phyloP scores from a whole-genome alignment of 306 rosid species.

The Arachis stenosperma region DNA sequence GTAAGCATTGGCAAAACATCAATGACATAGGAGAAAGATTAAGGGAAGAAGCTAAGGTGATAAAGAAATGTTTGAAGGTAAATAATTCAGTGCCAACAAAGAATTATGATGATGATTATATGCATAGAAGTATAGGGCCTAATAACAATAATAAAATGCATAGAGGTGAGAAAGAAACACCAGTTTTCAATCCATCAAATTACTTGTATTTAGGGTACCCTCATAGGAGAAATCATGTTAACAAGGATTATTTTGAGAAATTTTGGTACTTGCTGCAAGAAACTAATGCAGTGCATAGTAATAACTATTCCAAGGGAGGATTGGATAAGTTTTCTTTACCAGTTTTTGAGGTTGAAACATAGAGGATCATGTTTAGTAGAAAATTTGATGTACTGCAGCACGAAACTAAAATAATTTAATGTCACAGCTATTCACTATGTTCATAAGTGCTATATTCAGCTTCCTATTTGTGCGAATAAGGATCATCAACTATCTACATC shows the following conservation, averaged over 20 bases:
- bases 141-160: background rate
- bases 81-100: conserved; percentile 57
- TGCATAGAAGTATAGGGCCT: background rate
- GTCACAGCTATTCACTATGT: background rate
- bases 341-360: conserved; percentile 64
- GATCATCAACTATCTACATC: conserved; percentile 6
- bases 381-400: conserved; percentile 47
- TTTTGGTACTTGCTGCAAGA: conserved; percentile 56
- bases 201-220: conserved; percentile 68
- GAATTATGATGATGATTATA: conserved; percentile 44
- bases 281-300: background rate
- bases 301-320: background rate
- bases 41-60: conserved; percentile 80
- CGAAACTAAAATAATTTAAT: conserved; percentile 7
- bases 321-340: conserved; percentile 56
- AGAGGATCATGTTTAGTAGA: conserved; percentile 45
- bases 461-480: background rate
- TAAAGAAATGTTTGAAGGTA: conserved; percentile 65
- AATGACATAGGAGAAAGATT: conserved; percentile 67
- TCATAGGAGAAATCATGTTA: conserved; percentile 45
- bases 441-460: conserved; percentile 2
- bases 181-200: conserved; percentile 79
- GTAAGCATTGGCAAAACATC: conserved; percentile 49
- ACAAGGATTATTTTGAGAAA: conserved; percentile 40
- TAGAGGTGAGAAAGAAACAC: conserved; percentile 60